Percentiles rank a stretch among this genome's conserved stretches.
phyloP scores from a whole-genome alignment of 257 asterid species.

The Phtheirospermum japonicum region DNA sequence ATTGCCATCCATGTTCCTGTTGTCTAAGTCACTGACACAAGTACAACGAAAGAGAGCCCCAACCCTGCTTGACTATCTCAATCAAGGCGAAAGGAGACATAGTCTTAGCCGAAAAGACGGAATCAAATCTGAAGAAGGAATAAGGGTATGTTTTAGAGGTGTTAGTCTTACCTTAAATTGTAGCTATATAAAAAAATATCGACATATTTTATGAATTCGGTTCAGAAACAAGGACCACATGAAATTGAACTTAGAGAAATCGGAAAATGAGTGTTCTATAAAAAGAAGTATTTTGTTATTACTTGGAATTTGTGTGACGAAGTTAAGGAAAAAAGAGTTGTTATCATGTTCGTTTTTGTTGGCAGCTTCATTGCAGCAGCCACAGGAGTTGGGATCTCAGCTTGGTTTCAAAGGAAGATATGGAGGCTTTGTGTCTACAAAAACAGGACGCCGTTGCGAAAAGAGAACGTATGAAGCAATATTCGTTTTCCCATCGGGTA shows the following conservation, averaged over 20 bases:
- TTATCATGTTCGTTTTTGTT: not conserved
- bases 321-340: no score
- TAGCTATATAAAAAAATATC: no score
- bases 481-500: slow-evolving; percentile 78
- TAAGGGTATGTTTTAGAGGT: slow-evolving; percentile 43
- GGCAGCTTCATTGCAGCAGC: slow-evolving; percentile 47
- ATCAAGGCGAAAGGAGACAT: slow-evolving; percentile 43
- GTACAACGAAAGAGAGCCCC: slow-evolving; percentile 40
- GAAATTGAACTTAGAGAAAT: no score
- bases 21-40: slow-evolving; percentile 29
- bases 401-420: slow-evolving; percentile 46
- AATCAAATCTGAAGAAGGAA: slow-evolving; percentile 42
- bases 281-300: no score
- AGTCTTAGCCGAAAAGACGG: slow-evolving; percentile 34
- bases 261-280: no score
- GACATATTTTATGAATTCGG: no score
- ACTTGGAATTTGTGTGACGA: no score
- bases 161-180: no score
- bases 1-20: slow-evolving; percentile 27
- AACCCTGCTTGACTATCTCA: slow-evolving; percentile 40
- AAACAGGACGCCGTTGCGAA: slow-evolving; percentile 61
- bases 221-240: no score
- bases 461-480: slow-evolving; percentile 73
- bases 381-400: slow-evolving; percentile 60
- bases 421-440: slow-evolving; percentile 50